Evolutionary conservation across 305 asterid species (phyloP).

Genomic region (Fraxinus xanthoxyloides): DNA sequence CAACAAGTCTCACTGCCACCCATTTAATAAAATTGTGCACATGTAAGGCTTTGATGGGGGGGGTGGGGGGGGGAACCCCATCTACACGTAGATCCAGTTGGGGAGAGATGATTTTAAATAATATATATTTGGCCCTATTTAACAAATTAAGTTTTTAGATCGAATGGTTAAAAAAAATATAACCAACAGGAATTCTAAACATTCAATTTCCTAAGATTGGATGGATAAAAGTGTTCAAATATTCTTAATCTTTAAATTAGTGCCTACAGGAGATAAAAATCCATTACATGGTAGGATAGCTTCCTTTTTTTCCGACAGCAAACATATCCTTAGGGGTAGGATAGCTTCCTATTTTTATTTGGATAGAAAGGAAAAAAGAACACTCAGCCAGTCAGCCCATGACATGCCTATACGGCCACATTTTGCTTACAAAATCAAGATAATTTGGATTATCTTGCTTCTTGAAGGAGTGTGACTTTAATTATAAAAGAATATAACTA

Average conservation of each 20-base stretch:
- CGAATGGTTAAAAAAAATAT: not conserved
- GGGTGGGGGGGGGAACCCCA: too few relatives aligned
- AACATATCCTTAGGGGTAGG: too few relatives aligned
- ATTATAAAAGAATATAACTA: not conserved
- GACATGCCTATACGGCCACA: not conserved
- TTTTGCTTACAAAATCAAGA: not conserved
- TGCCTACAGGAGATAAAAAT: not conserved
- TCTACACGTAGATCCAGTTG: not conserved
- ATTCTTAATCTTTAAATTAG: not conserved
- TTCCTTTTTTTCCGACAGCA: too few relatives aligned
- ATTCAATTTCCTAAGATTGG: not conserved
- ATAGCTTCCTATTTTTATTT: not conserved
- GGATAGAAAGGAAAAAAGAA: not conserved
- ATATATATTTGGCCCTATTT: not conserved
- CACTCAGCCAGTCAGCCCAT: not conserved
- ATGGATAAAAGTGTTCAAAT: not conserved
- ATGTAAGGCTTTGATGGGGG: too few relatives aligned
- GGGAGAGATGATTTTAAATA: not conserved
- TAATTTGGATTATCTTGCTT: not conserved
- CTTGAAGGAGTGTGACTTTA: not conserved
- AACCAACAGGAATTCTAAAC: not conserved
- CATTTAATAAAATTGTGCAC: too few relatives aligned
- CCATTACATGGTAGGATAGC: not conserved
- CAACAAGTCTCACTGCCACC: too few relatives aligned
- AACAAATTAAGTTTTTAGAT: too few relatives aligned